Evolutionary conservation across 495 filamentous ascomycete genomes (phyloP), one percentile per base, ranked within the genome.

Genomic region (Trichocladium uniseriatum): DNA sequence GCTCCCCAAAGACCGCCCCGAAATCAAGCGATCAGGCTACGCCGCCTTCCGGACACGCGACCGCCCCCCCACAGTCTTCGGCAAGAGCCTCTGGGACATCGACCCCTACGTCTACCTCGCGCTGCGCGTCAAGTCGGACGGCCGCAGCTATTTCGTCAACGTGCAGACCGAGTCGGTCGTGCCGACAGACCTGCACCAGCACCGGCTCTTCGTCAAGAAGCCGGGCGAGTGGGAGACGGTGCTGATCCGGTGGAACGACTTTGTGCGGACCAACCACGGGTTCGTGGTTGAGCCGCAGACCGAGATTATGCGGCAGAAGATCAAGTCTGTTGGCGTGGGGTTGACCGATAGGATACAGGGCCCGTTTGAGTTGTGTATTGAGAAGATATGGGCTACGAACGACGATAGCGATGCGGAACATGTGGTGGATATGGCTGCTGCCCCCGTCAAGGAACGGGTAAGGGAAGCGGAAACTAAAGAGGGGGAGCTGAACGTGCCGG

Each of bases 201-300:
- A 98, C 66, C 74, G 94, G 51, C 62, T 98, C 13, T 94, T 94
- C 66, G 79, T 84, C 15, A 83, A 80, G 62, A 80, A 80, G 31
- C 80, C 83, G 0, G 87, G 89, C 3, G 76, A 88, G 57, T 98
- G 92, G 92, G 89, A 98, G 73, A 94, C 89, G 8, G 78, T 96
- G 20, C 59, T 94, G 40, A 82, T 98, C 44, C 85, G 85, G 36
- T 91, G 89, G 73, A 81, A 81, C 62, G 85, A 94, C 38, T 97
- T 98, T 64, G 91, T 97, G 45, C 79, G 94, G 43, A 98, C 94
- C 29, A 96, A 95, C 64, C 74, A 89, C 58, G 92, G 92, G 15
- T 76, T 81, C 50, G 86, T 95, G 0, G 80, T 95, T 9, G 89
- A 97, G 71, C 92, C 90, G 20, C 90, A 95, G 72, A 80, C 80